Evolutionary conservation across 2,329 filamentous ascomycete species (phyloP).

Genomic region (Clonostachys rosea): DNA sequence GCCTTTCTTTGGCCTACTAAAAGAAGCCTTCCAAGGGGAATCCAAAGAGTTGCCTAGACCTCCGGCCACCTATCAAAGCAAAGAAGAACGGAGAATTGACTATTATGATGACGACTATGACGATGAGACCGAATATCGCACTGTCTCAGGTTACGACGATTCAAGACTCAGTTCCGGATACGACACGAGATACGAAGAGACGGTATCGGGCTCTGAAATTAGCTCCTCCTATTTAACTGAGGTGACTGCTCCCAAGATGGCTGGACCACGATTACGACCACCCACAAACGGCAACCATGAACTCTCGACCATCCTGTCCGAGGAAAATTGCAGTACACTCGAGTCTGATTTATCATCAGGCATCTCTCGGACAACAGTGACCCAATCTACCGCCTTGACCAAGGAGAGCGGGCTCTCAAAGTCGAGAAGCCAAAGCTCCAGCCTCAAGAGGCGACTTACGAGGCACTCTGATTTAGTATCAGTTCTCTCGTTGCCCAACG

Average conservation of each 20-base stretch:
- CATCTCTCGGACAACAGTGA: constrained; percentile 42
- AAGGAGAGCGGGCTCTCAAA: constrained; percentile 38
- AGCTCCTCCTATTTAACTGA: constrained; percentile 9
- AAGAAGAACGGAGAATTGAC: constrained; percentile 30
- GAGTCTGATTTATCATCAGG: constrained; percentile 47
- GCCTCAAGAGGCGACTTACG: constrained; percentile 71
- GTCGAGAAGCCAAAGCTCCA: constrained; percentile 33
- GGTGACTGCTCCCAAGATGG: constrained; percentile 16
- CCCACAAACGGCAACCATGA: constrained; percentile 52
- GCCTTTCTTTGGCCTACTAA: constrained; percentile 52
- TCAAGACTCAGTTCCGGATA: constrained; percentile 4
- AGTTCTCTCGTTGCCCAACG: constrained; percentile 71
- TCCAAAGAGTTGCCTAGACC: constrained; percentile 42
- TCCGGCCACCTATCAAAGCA: constrained; percentile 42
- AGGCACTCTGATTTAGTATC: constrained; percentile 94
- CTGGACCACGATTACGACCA: constrained; percentile 29
- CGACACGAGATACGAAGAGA: neutral
- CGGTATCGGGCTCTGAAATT: constrained; percentile 6
- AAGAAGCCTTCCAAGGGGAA: constrained; percentile 59
- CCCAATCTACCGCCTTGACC: constrained; percentile 45
- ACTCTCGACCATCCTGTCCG: constrained; percentile 53
- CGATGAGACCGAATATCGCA: constrained; percentile 10
- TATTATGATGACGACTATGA: constrained; percentile 10
- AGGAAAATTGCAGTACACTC: constrained; percentile 37
- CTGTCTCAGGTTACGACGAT: constrained; percentile 1